Evolutionary conservation across 495 filamentous ascomycete species (phyloP).

Genomic region (Penicillium crystallinum): DNA sequence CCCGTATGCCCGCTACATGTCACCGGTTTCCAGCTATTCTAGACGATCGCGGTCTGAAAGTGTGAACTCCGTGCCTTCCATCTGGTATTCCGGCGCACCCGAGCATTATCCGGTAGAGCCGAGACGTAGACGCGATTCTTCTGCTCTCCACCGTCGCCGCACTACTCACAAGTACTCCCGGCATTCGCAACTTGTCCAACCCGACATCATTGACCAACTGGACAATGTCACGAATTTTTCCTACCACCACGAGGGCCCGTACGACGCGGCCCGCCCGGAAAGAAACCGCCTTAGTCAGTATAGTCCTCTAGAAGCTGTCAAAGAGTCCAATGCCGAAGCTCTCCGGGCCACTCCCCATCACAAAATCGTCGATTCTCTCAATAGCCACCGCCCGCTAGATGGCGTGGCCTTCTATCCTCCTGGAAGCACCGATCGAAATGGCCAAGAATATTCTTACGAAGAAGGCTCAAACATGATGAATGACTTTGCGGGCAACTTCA

Average conservation of each 20-base stretch:
- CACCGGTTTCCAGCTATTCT: constrained; percentile 22
- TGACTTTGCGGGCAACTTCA: constrained; percentile 44
- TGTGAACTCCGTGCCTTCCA: constrained; percentile 17
- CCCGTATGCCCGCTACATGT: constrained; percentile 34
- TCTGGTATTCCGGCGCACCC: constrained; percentile 26
- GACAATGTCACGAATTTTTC: constrained; percentile 54
- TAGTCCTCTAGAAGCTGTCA: constrained; percentile 74
- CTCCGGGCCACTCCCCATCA: constrained; percentile 78
- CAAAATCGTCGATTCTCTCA: constrained; percentile 68
- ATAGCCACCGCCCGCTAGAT: constrained; percentile 76
- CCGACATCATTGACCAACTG: constrained; percentile 77
- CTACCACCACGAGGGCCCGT: constrained; percentile 93
- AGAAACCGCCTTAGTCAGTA: constrained; percentile 58
- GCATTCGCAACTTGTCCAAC: constrained; percentile 57
- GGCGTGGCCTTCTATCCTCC: constrained; percentile 74
- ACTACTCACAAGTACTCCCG: constrained; percentile 43
- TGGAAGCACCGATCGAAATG: constrained; percentile 59
- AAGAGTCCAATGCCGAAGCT: constrained; percentile 67
- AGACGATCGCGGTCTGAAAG: constrained; percentile 28
- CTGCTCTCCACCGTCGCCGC: constrained; percentile 14
- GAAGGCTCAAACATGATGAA: constrained; percentile 83
- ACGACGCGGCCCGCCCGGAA: constrained; percentile 72
- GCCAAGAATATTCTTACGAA: constrained; percentile 69
- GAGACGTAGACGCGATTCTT: constrained; percentile 16
- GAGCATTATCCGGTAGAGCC: constrained; percentile 33